phyloP scores from a whole-genome alignment of 345 rosid species.

The Gossypium turneri region DNA sequence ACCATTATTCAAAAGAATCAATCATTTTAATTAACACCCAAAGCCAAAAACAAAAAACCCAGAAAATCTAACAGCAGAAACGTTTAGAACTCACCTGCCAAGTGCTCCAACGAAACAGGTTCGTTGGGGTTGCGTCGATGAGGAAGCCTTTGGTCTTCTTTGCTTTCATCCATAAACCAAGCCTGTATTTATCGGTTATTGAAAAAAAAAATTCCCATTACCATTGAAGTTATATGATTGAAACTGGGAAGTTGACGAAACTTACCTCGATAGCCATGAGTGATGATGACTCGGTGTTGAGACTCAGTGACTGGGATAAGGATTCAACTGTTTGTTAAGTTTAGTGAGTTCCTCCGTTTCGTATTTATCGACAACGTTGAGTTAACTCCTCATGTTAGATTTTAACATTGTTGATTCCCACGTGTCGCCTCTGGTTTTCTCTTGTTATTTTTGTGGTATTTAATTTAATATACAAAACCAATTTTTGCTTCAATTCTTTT shows the following conservation, averaged over 20 bases:
- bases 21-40: not conserved
- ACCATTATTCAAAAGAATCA: conserved; percentile 14
- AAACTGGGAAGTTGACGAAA: not conserved
- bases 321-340: not conserved
- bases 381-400: not conserved
- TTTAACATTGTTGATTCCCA: not conserved
- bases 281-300: not conserved
- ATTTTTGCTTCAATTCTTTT: not conserved
- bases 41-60: not conserved
- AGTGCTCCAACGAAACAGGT: conserved; percentile 37
- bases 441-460: not conserved
- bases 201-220: not conserved
- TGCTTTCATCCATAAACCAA: conserved; percentile 59
- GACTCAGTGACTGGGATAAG: not conserved
- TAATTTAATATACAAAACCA: not conserved
- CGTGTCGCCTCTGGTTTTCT: not conserved
- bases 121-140: conserved; percentile 45
- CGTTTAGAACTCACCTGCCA: conserved; percentile 36
- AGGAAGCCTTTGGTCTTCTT: conserved; percentile 51
- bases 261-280: conserved; percentile 56
- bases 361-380: not conserved
- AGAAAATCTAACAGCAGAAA: not conserved
- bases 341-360: not conserved
- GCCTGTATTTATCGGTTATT: conserved; percentile 32
- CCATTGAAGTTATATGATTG: not conserved